Conservation (phyloP, 1,284 basidiomycete genomes). For the Ganoderma sinense region DNA sequence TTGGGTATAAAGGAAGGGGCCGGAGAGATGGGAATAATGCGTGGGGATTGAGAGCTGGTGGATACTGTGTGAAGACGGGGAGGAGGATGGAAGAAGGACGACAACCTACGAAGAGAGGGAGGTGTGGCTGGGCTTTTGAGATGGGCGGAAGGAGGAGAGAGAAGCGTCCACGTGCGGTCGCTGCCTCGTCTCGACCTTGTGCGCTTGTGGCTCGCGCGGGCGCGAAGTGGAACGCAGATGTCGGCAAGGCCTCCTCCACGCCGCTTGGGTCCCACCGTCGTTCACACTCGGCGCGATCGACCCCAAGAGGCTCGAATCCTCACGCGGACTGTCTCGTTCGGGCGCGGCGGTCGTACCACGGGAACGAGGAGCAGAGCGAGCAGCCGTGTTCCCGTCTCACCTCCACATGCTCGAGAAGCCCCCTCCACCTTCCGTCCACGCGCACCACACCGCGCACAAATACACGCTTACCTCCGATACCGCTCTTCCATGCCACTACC, state of each 20-base stretch:
- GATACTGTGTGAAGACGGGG: background rate
- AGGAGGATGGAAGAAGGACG: background rate
- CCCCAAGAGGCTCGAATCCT: background rate
- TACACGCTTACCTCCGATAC: background rate
- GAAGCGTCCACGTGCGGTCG: conserved; percentile 4
- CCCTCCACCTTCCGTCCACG: conserved; percentile 1
- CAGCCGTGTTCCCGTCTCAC: background rate
- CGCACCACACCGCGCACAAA: background rate
- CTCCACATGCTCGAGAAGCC: conserved; percentile 11
- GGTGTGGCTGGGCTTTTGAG: conserved; percentile 11
- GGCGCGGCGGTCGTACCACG: background rate
- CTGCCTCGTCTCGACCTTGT: background rate
- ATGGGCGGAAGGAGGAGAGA: conserved; percentile 2
- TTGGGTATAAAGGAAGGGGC: background rate
- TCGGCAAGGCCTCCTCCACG: background rate
- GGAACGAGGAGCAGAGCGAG: background rate
- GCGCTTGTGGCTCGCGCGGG: conserved; percentile 1
- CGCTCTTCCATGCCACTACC: background rate
- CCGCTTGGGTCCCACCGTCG: background rate
- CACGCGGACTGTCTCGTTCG: background rate
- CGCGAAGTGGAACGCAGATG: background rate
- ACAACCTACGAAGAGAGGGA: conserved; percentile 1
- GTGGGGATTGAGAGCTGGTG: background rate
- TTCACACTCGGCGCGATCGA: background rate
- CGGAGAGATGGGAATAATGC: background rate